These are phyloP conservation scores for Vigna unguiculata DNA, from an alignment of 306 rosid species.

Conservation along the genomic window DNA sequence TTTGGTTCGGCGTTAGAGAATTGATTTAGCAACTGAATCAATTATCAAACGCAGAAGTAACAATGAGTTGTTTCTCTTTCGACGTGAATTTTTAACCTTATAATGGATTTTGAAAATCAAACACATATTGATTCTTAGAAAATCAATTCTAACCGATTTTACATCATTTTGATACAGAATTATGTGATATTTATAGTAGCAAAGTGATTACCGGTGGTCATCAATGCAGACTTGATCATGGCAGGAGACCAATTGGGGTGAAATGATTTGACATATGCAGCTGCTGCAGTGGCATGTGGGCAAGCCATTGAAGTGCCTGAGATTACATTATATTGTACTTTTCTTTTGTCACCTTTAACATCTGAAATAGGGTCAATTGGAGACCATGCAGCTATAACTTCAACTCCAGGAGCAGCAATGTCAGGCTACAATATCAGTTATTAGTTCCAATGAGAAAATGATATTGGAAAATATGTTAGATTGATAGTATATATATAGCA, in stretches of 20 bases:
- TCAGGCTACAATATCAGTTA: constrained; percentile 53
- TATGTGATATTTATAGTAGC: too few species aligned
- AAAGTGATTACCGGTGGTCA: constrained; percentile 54
- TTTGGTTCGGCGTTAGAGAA: too few species aligned
- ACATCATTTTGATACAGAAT: too few species aligned
- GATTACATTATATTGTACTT: background rate
- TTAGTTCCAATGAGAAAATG: background rate
- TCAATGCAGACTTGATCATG: constrained; percentile 54
- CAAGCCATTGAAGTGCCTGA: constrained; percentile 68
- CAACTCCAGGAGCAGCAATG: constrained; percentile 52
- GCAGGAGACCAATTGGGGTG: constrained; percentile 63
- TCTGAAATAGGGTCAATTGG: constrained; percentile 8
- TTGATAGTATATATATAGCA: background rate
- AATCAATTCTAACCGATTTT: too few species aligned
- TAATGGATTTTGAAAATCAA: too few species aligned
- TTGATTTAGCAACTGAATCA: too few species aligned
- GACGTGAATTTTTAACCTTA: too few species aligned
- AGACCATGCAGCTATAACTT: constrained; percentile 59
- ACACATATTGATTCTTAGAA: too few species aligned
- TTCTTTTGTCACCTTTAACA: constrained; percentile 36
- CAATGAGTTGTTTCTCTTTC: too few species aligned
- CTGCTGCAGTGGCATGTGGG: constrained; percentile 56
- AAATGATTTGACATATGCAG: constrained; percentile 63
- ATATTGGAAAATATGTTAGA: background rate
- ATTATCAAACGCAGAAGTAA: too few species aligned